Evolutionary conservation across 768 basidiomycete species (phyloP), one percentile per base, ranked within the genome.

Genomic region (Obba rivulosa): DNA sequence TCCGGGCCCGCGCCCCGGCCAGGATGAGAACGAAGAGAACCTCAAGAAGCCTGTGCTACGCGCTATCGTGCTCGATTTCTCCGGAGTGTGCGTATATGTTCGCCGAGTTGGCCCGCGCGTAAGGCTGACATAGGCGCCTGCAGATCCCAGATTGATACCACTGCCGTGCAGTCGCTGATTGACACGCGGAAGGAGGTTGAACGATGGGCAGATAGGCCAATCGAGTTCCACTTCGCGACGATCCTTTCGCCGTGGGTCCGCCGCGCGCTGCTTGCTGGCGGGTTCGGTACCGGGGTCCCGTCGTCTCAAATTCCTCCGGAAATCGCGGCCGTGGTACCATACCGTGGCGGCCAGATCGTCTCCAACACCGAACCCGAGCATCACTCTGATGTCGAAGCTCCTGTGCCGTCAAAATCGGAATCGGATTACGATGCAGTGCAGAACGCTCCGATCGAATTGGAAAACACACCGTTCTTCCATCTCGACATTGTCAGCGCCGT

Each of bases 201-300:
- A 62, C 78, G 81, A 58, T 97, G 89, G 86, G 78, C 84, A 8
- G 78, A 92, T 57, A 77, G 74, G 51, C 75, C 81, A 3, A 78
- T 92, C 1, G 87, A 92, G 78, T 98, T 96, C 76, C 95, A 98
- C 70, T 99, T 99, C 63, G 86, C 91, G 4, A 81, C 87, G 31
- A 74, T 97, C 31, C 79, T 94, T 46, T 92, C 91, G 1, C 92
- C 92, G 0, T 99, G 94, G 95, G 89, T 92, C 50, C 81, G 87
- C 46, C 86, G 94, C 43, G 89, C 90, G 4, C 76, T 94, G 28
- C 69, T 92, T 41, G 91, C 93, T 3, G 94, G 87, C 50, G 92
- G 92, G 2, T 98, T 98, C 62, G 95, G 95, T 8, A 74, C 75
- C 17, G 87, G 90, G n/a, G 62, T 64, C 13, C 62, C 73, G 2